These are phyloP conservation scores for Gleditsia sinensis DNA, from an alignment of 306 rosid genomes.

Conservation along the genomic window DNA sequence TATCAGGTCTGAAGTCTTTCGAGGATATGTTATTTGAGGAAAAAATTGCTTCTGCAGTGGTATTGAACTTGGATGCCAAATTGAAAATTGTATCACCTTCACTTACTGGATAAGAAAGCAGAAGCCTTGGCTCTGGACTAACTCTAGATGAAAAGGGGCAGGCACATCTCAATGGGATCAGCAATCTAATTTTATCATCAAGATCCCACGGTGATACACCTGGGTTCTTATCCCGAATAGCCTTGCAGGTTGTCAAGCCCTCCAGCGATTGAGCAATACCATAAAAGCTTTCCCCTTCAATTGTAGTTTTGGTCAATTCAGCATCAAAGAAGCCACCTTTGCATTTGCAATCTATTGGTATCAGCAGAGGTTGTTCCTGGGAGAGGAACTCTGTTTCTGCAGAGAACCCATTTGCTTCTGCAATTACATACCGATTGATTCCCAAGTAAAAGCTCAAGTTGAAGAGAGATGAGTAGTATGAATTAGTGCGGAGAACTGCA, in stretches of 20 bases:
- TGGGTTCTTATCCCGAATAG: constrained; percentile 58
- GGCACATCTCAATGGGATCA: constrained; percentile 75
- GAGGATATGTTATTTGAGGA: constrained; percentile 56
- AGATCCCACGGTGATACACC: constrained; percentile 62
- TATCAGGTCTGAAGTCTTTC: constrained; percentile 28
- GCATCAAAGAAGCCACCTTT: constrained; percentile 54
- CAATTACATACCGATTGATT: constrained; percentile 51
- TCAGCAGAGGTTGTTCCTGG: constrained; percentile 57
- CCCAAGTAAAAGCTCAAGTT: constrained; percentile 79
- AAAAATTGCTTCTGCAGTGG: constrained; percentile 55
- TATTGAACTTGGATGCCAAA: constrained; percentile 73
- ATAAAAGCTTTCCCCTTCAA: constrained; percentile 71
- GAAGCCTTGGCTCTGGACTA: constrained; percentile 43
- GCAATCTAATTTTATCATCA: constrained; percentile 42
- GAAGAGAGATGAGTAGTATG: constrained; percentile 68
- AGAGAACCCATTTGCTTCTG: constrained; percentile 76
- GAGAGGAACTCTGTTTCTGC: constrained; percentile 64
- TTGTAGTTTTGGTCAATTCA: constrained; percentile 52
- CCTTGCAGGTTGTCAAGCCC: constrained; percentile 79
- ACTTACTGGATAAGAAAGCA: constrained; percentile 74
- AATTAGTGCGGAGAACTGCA: constrained; percentile 65
- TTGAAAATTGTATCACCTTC: constrained; percentile 68
- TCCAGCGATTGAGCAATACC: constrained; percentile 67
- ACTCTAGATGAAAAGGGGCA: constrained; percentile 63
- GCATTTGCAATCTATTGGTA: constrained; percentile 81